phyloP scores from a whole-genome alignment of 1,284 basidiomycete genomes.

The Anthracocystis panici-leucophaei region DNA sequence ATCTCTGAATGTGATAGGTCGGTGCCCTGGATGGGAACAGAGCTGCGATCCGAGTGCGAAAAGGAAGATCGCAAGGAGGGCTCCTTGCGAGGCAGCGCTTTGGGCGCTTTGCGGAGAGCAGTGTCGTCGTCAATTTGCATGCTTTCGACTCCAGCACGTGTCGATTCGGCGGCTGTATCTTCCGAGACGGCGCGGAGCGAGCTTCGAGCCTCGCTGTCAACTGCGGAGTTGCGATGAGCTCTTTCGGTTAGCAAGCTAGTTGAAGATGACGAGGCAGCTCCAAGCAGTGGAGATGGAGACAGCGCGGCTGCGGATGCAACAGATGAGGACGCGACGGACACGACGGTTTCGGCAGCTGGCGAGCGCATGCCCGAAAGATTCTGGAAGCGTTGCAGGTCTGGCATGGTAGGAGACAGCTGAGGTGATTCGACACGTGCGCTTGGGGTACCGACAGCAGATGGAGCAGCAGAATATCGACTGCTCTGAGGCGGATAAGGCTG shows the following conservation, averaged over 20 bases:
- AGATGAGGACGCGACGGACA: conserved; percentile 26
- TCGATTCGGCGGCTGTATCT: conserved; percentile 29
- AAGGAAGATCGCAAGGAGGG: conserved; percentile 33
- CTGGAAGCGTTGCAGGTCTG: conserved; percentile 15
- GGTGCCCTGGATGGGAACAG: conserved; percentile 15
- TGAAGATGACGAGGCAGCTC: conserved; percentile 1
- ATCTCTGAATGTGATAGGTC: conserved; percentile 44
- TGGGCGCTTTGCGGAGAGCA: conserved; percentile 1
- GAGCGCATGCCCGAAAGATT: conserved; percentile 11
- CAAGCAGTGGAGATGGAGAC: conserved; percentile 29
- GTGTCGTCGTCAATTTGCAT: conserved; percentile 40
- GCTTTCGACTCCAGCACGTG: conserved; percentile 33
- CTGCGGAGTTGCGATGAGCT: conserved; percentile 1
- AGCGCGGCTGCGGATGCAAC: conserved; percentile 17
- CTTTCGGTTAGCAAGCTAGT: conserved; percentile 8
- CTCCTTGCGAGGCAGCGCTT: conserved; percentile 5
- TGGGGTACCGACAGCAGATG: conserved; percentile 1
- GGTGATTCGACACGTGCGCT: conserved; percentile 12
- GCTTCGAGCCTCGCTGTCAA: conserved; percentile 2
- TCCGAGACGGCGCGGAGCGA: conserved; percentile 20
- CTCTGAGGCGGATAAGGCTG: conserved; percentile 28
- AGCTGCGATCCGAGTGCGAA: conserved; percentile 25
- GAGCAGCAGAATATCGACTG: conserved; percentile 5
- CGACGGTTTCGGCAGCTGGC: conserved; percentile 20
- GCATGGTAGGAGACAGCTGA: conserved; percentile 31